phyloP scores from a whole-genome alignment of 1,284 basidiomycete species.

The Tilletiopsis washingtonensis region DNA sequence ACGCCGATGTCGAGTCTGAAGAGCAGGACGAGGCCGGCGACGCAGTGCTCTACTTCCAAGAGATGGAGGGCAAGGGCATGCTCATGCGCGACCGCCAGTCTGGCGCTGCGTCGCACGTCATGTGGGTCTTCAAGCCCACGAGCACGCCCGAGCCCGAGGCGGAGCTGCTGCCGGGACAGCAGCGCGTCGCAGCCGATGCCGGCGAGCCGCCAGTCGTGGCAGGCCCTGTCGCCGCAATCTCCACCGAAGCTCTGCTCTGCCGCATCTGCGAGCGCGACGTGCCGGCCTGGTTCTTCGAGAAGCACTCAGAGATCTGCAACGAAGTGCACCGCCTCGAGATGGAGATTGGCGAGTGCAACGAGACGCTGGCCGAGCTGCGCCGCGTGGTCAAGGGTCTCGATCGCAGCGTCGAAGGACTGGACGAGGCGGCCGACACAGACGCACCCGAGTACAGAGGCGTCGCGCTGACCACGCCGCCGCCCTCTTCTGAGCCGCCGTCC shows the following conservation, averaged over 20 bases:
- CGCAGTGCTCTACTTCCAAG: conserved; percentile 59
- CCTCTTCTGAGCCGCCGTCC: conserved; percentile 44
- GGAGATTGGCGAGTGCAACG: conserved; percentile 87
- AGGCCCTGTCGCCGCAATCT: conserved; percentile 30
- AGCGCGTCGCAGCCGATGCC: not conserved
- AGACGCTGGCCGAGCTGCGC: conserved; percentile 75
- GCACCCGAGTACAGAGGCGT: conserved; percentile 74
- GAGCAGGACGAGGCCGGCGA: conserved; percentile 43
- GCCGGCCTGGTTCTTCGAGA: conserved; percentile 99
- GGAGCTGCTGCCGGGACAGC: conserved; percentile 11
- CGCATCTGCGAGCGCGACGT: conserved; percentile 96
- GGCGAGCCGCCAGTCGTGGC: not conserved
- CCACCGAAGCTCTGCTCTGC: conserved; percentile 75
- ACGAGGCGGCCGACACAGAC: conserved; percentile 9
- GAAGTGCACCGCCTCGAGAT: conserved; percentile 94
- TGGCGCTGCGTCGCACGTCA: conserved; percentile 82
- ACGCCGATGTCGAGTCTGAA: conserved; percentile 50
- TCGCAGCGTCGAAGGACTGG: not conserved
- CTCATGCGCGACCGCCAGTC: conserved; percentile 87
- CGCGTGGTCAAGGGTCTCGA: conserved; percentile 48
- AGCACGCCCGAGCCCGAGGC: conserved; percentile 34
- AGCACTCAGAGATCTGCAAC: conserved; percentile 98
- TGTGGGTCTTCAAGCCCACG: conserved; percentile 96
- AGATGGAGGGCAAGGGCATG: conserved; percentile 98
- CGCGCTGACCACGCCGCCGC: conserved; percentile 52